A percentile compares a stretch with the other conserved stretches of the same genome.
Conservation (phyloP, 257 asterid genomes). For the Gynochthodes officinalis region DNA sequence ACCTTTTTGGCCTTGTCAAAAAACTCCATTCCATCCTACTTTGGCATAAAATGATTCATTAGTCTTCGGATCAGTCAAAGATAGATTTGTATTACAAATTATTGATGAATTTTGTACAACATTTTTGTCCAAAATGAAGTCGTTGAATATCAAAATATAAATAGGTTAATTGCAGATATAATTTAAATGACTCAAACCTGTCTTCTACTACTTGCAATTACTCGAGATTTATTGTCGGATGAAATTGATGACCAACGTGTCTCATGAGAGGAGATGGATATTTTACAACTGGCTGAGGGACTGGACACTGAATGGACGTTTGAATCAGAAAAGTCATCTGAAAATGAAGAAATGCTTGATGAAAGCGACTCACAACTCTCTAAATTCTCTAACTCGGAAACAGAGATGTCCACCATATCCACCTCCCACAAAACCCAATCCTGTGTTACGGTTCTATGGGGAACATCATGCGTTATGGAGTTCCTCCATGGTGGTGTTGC, state of each 20-base stretch:
- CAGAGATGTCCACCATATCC: conserved; percentile 45
- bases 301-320: conserved; percentile 3
- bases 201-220: neutral
- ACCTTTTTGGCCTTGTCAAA: conserved; percentile 33
- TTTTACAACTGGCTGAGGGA: conserved; percentile 11
- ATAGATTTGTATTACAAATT: neutral
- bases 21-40: conserved; percentile 29
- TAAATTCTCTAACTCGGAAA: conserved; percentile 21
- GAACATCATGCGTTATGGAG: conserved; percentile 81
- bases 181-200: neutral
- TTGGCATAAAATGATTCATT: neutral
- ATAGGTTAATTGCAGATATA: neutral
- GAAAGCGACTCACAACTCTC: conserved; percentile 25
- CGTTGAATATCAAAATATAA: no score
- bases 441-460: conserved; percentile 63
- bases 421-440: conserved; percentile 83
- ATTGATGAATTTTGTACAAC: no score
- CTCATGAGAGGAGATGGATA: conserved; percentile 15
- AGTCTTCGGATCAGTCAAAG: neutral
- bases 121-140: no score
- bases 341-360: conserved; percentile 44
- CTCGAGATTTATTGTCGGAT: conserved; percentile 23
- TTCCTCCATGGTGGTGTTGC: conserved; percentile 95
- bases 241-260: conserved; percentile 31
- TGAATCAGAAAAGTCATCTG: conserved; percentile 31